Evolutionary conservation across 768 basidiomycete species (phyloP).

Genomic region (Auriscalpium orientale): DNA sequence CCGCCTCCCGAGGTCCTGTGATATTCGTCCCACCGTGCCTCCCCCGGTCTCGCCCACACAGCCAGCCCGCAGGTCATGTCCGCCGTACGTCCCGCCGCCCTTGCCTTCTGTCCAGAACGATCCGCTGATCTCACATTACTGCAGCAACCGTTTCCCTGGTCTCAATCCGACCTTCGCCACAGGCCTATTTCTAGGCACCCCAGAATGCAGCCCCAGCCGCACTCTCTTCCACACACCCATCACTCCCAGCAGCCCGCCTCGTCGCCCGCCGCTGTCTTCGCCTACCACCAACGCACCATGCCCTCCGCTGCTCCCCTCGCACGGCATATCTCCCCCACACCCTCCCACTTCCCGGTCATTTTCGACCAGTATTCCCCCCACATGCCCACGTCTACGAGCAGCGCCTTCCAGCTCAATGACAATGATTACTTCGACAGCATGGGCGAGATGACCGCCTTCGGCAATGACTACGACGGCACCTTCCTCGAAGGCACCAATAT

Average conservation of each 20-base stretch:
- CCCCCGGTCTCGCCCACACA: background rate
- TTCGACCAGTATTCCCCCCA: background rate
- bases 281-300: conserved; percentile 3
- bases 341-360: background rate
- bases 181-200: background rate
- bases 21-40: background rate
- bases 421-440: background rate
- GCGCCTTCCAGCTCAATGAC: background rate
- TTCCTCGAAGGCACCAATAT: too few species aligned
- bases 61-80: background rate
- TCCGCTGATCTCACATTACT: background rate
- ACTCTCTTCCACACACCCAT: background rate
- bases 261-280: background rate
- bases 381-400: background rate
- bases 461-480: background rate
- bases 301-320: background rate
- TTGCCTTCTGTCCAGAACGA: background rate
- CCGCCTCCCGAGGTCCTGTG: background rate
- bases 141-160: background rate
- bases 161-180: background rate
- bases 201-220: background rate
- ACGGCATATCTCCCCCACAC: background rate
- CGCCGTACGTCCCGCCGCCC: background rate
- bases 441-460: background rate
- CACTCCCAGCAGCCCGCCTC: background rate